Base-by-base conservation (phyloP, 2,329 filamentous ascomycete species). In the Fusarium sp. region DNA sequence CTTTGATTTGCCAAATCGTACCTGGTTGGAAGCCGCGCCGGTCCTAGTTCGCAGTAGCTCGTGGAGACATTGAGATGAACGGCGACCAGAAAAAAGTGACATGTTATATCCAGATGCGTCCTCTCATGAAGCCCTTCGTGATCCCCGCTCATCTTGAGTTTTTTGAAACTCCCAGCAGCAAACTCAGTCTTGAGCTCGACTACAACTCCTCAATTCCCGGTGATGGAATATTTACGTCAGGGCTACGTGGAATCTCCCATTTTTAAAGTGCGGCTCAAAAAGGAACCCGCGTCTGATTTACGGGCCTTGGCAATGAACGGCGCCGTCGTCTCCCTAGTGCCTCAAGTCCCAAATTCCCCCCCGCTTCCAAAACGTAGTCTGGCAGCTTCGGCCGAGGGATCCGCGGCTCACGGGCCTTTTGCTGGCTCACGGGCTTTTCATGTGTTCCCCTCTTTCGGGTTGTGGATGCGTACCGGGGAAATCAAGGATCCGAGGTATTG, bases 21-120 rank as follows among this genome's bases (percentile, higher is more conserved):
- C 59, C 40, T 58, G 42, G 58, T 49, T 59, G 38, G 5, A 56
- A 57, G 44, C 35, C 46, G 12, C 53, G 46, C 22, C 35, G 35
- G 22, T 51, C 40, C 31, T 33, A 46, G 55, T 58, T 27, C 31
- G 60, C 22, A 2, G 29, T 53, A 53, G 22, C 22, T 31, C 58
- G 71, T 74, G 71, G 71, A 44, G 67, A 59, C 60, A 44, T 33
- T n/a, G 46, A 71, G 63, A 65, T 68, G 17, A 69, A 65, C 58
- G 11, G 49, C 27, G 49, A 53, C 27, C 17, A 53, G 33, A 31
- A 51, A 35, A 42, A 58, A 65, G 24, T 74, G 67, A 69, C 67
- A 69, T 69, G 16, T 62, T 36, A 55, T 59, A 59, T 33, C 40
- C 36, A 24, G 20, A 56, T 49, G 20, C 38, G 27, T 20, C 17